Percentiles rank a stretch among this genome's conserved stretches.
phyloP scores from a whole-genome alignment of 108 stramenopile genomes.

The Hondaea fermentalgiana region DNA sequence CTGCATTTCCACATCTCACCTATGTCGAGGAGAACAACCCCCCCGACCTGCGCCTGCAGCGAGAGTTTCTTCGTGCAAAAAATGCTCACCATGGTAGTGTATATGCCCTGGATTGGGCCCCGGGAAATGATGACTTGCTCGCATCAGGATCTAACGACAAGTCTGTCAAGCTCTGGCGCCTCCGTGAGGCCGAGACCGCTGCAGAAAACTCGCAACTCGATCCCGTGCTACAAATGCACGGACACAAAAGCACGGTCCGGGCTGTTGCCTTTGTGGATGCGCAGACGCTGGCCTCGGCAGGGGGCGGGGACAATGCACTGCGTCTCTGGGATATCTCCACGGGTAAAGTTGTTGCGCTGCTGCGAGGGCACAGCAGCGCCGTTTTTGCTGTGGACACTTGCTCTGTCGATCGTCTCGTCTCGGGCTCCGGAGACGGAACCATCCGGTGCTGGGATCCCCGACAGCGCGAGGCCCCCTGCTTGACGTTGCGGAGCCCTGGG shows the following conservation, averaged over 20 bases:
- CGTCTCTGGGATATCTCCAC: neutral
- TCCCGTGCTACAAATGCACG: neutral
- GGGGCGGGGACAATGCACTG: neutral
- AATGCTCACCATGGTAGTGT: neutral
- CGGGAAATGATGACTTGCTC: neutral
- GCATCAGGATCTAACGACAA: constrained; percentile 10
- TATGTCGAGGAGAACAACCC: neutral
- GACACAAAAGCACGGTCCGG: neutral
- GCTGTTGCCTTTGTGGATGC: neutral
- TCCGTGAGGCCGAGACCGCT: neutral
- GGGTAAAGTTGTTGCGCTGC: neutral
- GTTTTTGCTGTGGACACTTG: neutral
- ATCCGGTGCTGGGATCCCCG: neutral
- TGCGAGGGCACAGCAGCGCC: neutral
- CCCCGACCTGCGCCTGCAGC: neutral
- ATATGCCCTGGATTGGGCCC: neutral
- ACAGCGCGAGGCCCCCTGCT: neutral
- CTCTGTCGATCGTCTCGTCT: neutral
- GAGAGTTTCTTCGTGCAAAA: too few species aligned
- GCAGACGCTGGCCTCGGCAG: neutral
- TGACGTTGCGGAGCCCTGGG: neutral
- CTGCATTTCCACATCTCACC: neutral
- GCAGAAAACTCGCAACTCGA: neutral
- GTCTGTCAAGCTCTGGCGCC: neutral
- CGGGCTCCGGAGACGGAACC: neutral